Evolutionary conservation across 1,139 yeast species (phyloP), one percentile per base, ranked within the genome.

Genomic region (Kodamaea anthophila): DNA sequence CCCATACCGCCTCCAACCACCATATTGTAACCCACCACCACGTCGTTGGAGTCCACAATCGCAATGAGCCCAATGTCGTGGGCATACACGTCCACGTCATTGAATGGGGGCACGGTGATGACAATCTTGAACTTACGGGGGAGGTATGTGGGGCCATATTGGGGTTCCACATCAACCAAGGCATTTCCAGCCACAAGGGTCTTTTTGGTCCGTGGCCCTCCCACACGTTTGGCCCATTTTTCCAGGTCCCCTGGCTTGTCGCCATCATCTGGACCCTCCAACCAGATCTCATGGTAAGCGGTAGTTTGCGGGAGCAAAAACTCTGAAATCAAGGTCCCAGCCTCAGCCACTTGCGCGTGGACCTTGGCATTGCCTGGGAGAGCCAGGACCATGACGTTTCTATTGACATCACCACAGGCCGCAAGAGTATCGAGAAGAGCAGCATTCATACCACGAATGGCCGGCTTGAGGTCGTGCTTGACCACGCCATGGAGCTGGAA

Each of bases 1-100:
- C 97, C 98, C 97, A 91, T 88, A 70, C 97, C 98, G 65, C 97
- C 98, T 56, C 97, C 98, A 40, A 81, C 95, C 39, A 83, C 71
- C 30, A 91, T 77, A 49, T 91, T 88, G 68, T 77, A 91, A 32
- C 97, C 98, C 31, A 58, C 58, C 36, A 69, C 77, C 36, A 69
- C 77, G 29, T 70, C 69, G 40, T 76, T 65, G 43, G 74, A 71
- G 47, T 81, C 85, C 27, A 86, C 78, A 52, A 91, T 87, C 19
- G 96, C 87, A 55, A 91, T 77, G 46, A 91, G 70, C 42, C 97
- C 98, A 47, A 88, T 74, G 61, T 91, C 98, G 55, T 86, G 93
- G 8, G 94, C 94, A 64, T 85, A 91, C 4, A 86, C 96, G 62
- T 91, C 98, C 29, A 88, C 96, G 59, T 91, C 98, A 52, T 91